Evolutionary conservation across 352 stramenopile species (phyloP).

Genomic region (Aphanomyces euteiches): DNA sequence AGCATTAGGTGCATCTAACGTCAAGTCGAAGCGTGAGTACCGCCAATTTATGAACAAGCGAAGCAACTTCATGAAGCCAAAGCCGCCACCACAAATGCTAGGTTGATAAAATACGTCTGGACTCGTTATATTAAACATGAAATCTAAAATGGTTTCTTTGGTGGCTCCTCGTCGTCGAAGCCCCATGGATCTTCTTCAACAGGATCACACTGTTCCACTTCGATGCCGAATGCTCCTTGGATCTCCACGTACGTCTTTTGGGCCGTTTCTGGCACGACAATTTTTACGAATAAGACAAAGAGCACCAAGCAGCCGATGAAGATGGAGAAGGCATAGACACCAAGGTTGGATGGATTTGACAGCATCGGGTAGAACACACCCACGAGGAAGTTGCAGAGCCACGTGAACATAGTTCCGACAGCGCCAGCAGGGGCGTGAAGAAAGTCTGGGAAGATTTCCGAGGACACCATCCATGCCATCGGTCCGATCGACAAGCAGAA

Average conservation of each 20-base stretch:
- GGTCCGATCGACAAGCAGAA: slow-evolving; percentile 34
- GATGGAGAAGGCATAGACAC: slow-evolving; percentile 40
- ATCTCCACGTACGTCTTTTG: slow-evolving; percentile 38
- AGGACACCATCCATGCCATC: slow-evolving; percentile 24
- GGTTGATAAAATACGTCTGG: background rate
- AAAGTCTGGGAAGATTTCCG: slow-evolving; percentile 32
- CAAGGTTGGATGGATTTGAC: slow-evolving; percentile 33
- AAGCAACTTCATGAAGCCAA: slow-evolving; percentile 17
- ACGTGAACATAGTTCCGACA: slow-evolving; percentile 32
- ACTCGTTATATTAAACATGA: too few relatives aligned
- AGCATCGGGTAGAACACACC: slow-evolving; percentile 45
- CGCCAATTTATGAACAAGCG: slow-evolving; percentile 97
- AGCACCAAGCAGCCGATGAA: slow-evolving; percentile 42
- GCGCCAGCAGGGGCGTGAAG: slow-evolving; percentile 26
- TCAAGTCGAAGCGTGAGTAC: slow-evolving; percentile 93
- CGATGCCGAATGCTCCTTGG: slow-evolving; percentile 31
- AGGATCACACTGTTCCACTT: background rate
- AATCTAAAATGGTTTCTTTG: slow-evolving; percentile 11
- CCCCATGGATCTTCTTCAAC: slow-evolving; percentile 16
- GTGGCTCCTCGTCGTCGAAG: background rate
- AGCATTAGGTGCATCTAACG: slow-evolving; percentile 73
- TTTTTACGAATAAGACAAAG: slow-evolving; percentile 36
- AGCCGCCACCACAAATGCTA: background rate
- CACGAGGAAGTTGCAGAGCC: slow-evolving; percentile 42
- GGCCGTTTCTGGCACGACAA: slow-evolving; percentile 36